Base-by-base conservation (phyloP, 345 rosid genomes). In the Eucalyptus virginea region DNA sequence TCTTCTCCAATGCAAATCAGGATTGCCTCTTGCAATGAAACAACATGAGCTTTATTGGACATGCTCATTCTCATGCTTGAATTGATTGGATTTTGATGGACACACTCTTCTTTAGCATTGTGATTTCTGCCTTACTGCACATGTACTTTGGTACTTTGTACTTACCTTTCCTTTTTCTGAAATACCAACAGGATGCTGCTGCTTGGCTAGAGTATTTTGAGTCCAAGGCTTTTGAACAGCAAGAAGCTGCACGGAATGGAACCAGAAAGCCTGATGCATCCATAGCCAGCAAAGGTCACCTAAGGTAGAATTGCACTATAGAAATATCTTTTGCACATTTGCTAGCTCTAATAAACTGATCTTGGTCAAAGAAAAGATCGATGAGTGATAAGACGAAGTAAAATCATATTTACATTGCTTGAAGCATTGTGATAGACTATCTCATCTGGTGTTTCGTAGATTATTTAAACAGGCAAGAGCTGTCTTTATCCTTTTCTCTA, bases 141-240 rank as follows among this genome's bases (percentile, higher is more conserved):
- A 8, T 45, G 34, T 87, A 62, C 18, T 48, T 87, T 65, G 56
- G 32, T 30, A 62, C 48, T 87, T 87, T 65, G 81, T 34, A 72
- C 81, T 72, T 34, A 72, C 81, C 13, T 40, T 40, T 77, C 85
- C 28, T 40, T 21, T 52, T 80, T 88, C 62, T 48, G 88, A 92
- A 37, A 92, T 91, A 45, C 88, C 92, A 87, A 40, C 94, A 98
- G 99, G 99, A 98, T 93, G 99, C 99, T 90, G 99, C 99, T 90
- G 99, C 99, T 90, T 98, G 99, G 99, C 97, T 98, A 83, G 99
- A 97, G 92, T 97, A 98, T 92, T 98, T 98, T 87, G 99, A 98
- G 92, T 96, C 99, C 88, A 98, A 98, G 95, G 98, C 97, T 88
- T 95, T 96, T 89, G 99, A 98, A 91, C 99, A 98, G 93, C 99